These are phyloP conservation scores for Hansenula lynferdii DNA, from an alignment of 1,139 yeast species.

Conservation along the genomic window DNA sequence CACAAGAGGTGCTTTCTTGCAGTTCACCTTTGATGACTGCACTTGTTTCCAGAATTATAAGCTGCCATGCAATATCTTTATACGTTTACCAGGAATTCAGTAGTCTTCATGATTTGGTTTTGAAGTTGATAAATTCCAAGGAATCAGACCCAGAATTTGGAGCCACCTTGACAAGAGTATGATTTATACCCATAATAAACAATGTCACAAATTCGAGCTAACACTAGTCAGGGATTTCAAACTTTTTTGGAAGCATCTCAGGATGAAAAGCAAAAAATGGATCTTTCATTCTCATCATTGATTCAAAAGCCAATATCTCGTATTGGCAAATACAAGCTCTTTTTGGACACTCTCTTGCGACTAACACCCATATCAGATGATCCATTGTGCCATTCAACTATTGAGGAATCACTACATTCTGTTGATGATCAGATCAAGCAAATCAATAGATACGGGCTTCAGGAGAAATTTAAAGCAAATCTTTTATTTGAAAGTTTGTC, in stretches of 20 bases:
- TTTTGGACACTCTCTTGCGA: conserved; percentile 37
- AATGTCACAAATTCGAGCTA: too few relatives aligned
- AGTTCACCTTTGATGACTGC: conserved; percentile 21
- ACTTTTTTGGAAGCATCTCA: conserved; percentile 41
- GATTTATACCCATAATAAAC: background rate
- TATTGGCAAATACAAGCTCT: conserved; percentile 44
- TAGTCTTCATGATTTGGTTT: conserved; percentile 35
- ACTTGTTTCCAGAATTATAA: conserved; percentile 26
- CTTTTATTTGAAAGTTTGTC: conserved; percentile 13
- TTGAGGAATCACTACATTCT: conserved; percentile 20
- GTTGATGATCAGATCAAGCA: conserved; percentile 18
- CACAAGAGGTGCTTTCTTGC: conserved; percentile 3
- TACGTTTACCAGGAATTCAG: conserved; percentile 40
- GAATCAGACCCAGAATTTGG: conserved; percentile 26
- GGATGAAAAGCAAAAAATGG: conserved; percentile 30
- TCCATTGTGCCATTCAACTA: conserved; percentile 14
- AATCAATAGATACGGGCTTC: conserved; percentile 20
- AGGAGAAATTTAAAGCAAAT: conserved; percentile 16
- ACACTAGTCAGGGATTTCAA: conserved; percentile 30
- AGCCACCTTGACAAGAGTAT: conserved; percentile 13
- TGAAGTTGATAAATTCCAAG: conserved; percentile 30
- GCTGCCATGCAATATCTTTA: conserved; percentile 27
- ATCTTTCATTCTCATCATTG: conserved; percentile 44
- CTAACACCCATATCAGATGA: conserved; percentile 20
- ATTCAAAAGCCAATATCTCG: conserved; percentile 51